Percentiles rank a stretch among this genome's conserved stretches.
Conservation (phyloP, 2,329 filamentous ascomycete genomes). For the Cytospora piceicola region DNA sequence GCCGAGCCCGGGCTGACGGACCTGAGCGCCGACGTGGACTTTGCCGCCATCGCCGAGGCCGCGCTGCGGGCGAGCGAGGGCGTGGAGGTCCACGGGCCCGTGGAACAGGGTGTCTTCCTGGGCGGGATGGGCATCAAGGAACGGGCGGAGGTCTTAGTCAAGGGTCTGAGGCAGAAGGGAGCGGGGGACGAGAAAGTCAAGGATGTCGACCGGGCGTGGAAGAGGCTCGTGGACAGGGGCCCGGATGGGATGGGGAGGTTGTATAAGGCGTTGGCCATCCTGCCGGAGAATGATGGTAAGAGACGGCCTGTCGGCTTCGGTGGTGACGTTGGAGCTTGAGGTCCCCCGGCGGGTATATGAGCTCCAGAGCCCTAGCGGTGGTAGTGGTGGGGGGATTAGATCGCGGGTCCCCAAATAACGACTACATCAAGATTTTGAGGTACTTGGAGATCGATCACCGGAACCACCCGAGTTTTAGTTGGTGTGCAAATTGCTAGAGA, state of each 20-base stretch:
- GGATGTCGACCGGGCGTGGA: conserved; percentile 75
- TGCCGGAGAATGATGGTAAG: conserved; percentile 76
- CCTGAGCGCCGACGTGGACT: conserved; percentile 92
- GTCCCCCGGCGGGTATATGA: not conserved
- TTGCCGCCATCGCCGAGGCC: conserved; percentile 80
- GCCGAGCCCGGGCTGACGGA: conserved; percentile 81
- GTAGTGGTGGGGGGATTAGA: not conserved
- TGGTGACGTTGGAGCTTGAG: conserved; percentile 57
- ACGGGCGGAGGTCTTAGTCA: conserved; percentile 70
- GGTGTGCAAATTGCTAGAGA: too few relatives aligned
- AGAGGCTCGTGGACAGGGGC: conserved; percentile 79
- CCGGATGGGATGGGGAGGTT: conserved; percentile 89
- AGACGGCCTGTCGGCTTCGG: conserved; percentile 91
- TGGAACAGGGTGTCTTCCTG: conserved; percentile 83
- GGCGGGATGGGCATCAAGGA: conserved; percentile 80
- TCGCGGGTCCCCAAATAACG: not conserved
- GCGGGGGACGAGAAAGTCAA: conserved; percentile 48
- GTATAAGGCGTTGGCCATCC: conserved; percentile 90
- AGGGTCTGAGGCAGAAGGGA: conserved; percentile 39
- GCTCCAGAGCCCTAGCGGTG: not conserved
- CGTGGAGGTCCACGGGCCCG: conserved; percentile 90
- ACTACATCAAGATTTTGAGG: not conserved
- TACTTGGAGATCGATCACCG: too few relatives aligned
- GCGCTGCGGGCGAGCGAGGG: conserved; percentile 75
- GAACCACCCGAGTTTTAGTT: too few relatives aligned